These are phyloP conservation scores for Claviceps sp. DNA, from an alignment of 2,329 filamentous ascomycete genomes.

Conservation along the genomic window DNA sequence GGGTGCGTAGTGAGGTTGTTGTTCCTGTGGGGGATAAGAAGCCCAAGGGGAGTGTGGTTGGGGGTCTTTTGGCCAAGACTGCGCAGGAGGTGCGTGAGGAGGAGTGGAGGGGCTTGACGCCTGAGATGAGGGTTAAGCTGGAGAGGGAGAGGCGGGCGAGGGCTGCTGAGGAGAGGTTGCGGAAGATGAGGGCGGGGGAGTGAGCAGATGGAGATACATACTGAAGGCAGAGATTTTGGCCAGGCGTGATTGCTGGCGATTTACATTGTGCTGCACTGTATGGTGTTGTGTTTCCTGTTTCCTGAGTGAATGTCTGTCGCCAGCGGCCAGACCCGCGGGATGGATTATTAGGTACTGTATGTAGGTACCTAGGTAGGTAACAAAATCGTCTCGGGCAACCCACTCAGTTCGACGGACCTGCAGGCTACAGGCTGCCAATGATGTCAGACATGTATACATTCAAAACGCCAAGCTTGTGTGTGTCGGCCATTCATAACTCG, in stretches of 20 bases:
- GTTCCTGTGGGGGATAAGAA: slow-evolving; percentile 38
- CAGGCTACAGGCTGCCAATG: too few species aligned
- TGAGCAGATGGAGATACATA: background rate
- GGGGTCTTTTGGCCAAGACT: slow-evolving; percentile 51
- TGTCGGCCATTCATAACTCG: too few species aligned
- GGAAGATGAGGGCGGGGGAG: slow-evolving; percentile 33
- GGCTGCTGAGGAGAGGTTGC: slow-evolving; percentile 80
- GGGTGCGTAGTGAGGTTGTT: slow-evolving; percentile 53
- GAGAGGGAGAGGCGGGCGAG: slow-evolving; percentile 83
- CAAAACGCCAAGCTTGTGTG: too few species aligned
- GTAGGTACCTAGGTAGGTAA: too few species aligned
- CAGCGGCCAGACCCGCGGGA: too few species aligned
- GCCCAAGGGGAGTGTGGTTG: slow-evolving; percentile 35
- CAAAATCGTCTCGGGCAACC: too few species aligned
- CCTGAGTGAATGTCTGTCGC: too few species aligned
- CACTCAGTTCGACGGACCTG: too few species aligned
- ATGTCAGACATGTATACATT: too few species aligned
- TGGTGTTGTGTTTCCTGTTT: too few species aligned
- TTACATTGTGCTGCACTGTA: too few species aligned
- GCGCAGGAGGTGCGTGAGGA: slow-evolving; percentile 72
- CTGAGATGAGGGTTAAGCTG: slow-evolving; percentile 71
- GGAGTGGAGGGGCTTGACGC: slow-evolving; percentile 70
- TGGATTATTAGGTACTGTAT: too few species aligned
- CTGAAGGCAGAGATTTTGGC: background rate
- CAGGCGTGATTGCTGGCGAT: background rate